Evolutionary conservation across 352 stramenopile species (phyloP).

Genomic region (Pythium dissotocum): DNA sequence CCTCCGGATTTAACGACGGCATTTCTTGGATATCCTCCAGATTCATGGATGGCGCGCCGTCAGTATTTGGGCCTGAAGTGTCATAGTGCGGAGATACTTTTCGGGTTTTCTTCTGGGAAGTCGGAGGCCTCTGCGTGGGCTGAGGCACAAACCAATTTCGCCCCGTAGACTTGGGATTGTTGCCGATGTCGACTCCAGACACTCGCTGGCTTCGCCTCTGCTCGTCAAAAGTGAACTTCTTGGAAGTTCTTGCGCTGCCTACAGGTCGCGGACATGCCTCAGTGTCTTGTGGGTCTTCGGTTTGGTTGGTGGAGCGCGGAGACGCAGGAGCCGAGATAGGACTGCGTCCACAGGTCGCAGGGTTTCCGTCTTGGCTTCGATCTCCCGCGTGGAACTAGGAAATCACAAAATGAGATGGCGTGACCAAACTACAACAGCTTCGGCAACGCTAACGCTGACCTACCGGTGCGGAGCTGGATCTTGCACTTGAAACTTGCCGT

Average conservation of each 20-base stretch:
- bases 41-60: background rate
- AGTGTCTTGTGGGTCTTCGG: background rate
- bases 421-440: too few relatives aligned
- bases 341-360: background rate
- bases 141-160: slow-evolving; percentile 24
- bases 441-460: too few relatives aligned
- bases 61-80: background rate
- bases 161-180: background rate
- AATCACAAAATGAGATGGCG: too few relatives aligned
- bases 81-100: slow-evolving; percentile 6
- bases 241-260: background rate
- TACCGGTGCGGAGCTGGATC: too few relatives aligned
- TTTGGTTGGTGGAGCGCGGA: background rate
- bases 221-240: background rate
- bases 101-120: background rate
- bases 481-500: too few relatives aligned
- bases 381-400: too few relatives aligned
- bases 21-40: background rate
- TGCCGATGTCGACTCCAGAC: background rate
- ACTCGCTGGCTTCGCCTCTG: background rate
- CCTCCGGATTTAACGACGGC: background rate
- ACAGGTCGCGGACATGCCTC: background rate
- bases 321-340: background rate
- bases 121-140: background rate
- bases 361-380: too few relatives aligned